These are phyloP conservation scores for Clarireedia monteithiana DNA, from an alignment of 2,329 filamentous ascomycete species.

Conservation along the genomic window DNA sequence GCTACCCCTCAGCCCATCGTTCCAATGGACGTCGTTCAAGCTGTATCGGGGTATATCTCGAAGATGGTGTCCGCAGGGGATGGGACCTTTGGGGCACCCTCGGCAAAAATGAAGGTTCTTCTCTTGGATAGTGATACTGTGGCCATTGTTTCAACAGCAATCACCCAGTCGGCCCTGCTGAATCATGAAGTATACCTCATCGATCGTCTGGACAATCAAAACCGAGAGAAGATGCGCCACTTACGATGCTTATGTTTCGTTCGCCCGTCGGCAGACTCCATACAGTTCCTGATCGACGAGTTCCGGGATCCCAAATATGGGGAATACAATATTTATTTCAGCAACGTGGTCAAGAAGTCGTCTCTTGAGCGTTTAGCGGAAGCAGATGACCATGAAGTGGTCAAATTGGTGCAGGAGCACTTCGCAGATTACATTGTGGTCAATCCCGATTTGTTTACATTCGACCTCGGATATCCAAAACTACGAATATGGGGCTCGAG, in stretches of 20 bases:
- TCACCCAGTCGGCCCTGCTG: conserved; percentile 88
- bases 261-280: conserved; percentile 83
- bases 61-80: conserved; percentile 91
- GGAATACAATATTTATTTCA: conserved; percentile 96
- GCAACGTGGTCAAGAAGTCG: conserved; percentile 95
- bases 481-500: conserved; percentile 73
- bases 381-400: conserved; percentile 94
- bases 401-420: conserved; percentile 88
- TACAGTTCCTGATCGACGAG: conserved; percentile 91
- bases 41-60: conserved; percentile 88
- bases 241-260: conserved; percentile 89
- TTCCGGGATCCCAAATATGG: conserved; percentile 93
- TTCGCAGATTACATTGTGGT: conserved; percentile 95
- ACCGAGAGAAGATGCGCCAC: conserved; percentile 96
- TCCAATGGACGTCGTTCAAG: conserved; percentile 87
- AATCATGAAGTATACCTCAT: conserved; percentile 98
- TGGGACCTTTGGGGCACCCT: conserved; percentile 53
- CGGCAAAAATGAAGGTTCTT: conserved; percentile 96
- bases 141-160: conserved; percentile 86
- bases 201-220: conserved; percentile 84
- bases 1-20: neutral
- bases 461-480: conserved; percentile 64
- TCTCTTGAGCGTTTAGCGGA: conserved; percentile 89
- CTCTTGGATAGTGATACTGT: conserved; percentile 91
- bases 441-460: conserved; percentile 85